These are phyloP conservation scores for Aspergillus indologenus DNA, from an alignment of 495 filamentous ascomycete genomes.

Conservation along the genomic window DNA sequence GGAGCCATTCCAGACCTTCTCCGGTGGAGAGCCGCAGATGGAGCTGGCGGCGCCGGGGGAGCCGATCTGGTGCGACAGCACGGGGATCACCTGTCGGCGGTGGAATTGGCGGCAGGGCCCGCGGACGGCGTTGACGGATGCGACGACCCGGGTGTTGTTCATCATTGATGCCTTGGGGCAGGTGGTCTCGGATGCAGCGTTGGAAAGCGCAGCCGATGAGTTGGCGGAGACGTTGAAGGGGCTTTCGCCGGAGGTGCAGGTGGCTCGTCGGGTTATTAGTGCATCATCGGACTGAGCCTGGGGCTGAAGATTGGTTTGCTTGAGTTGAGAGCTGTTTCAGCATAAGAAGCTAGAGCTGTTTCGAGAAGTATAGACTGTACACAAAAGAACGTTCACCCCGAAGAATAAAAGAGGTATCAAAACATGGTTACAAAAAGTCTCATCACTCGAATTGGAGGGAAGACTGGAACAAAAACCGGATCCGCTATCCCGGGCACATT, in stretches of 20 bases:
- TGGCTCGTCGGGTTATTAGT: not conserved
- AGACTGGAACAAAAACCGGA: too few relatives aligned
- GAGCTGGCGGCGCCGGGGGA: conserved; percentile 24
- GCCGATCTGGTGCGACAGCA: conserved; percentile 32
- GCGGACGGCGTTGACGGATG: conserved; percentile 28
- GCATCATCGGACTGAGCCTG: too few relatives aligned
- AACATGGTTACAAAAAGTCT: too few relatives aligned
- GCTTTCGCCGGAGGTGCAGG: not conserved
- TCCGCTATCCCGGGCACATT: too few relatives aligned
- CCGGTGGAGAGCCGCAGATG: conserved; percentile 19
- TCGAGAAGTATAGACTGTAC: too few relatives aligned
- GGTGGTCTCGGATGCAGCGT: not conserved
- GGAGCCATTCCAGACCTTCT: conserved; percentile 26
- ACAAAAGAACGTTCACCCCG: too few relatives aligned
- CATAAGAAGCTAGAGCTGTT: too few relatives aligned
- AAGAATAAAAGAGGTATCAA: too few relatives aligned
- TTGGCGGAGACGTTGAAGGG: not conserved
- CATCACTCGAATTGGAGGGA: too few relatives aligned
- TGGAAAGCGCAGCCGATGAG: not conserved
- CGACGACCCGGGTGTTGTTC: conserved; percentile 27
- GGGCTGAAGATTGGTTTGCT: too few relatives aligned
- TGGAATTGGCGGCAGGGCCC: conserved; percentile 36
- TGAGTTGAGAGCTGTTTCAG: too few relatives aligned
- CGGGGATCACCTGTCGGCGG: conserved; percentile 30
- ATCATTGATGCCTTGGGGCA: conserved; percentile 23